A percentile compares a stretch with the other conserved stretches of the same genome.
These are phyloP conservation scores for Murraya paniculata DNA, from an alignment of 345 rosid genomes.

Conservation along the genomic window DNA sequence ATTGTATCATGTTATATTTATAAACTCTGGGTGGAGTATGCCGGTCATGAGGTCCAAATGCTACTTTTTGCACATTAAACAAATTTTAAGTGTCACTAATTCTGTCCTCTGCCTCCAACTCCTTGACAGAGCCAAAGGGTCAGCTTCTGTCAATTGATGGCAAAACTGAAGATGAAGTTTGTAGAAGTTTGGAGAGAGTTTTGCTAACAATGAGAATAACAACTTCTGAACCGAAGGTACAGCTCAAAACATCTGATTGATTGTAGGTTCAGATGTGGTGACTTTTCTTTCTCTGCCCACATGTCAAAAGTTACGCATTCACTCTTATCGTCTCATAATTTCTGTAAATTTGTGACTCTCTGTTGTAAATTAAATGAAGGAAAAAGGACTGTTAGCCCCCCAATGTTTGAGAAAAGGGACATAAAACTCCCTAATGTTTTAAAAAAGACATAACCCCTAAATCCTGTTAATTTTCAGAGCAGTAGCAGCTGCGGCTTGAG, in stretches of 20 bases:
- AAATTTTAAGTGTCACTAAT: background rate
- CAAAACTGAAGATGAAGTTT: conserved; percentile 84
- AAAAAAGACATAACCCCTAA: too few relatives aligned
- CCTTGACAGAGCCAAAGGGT: conserved; percentile 82
- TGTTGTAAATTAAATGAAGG: background rate
- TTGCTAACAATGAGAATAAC: conserved; percentile 94
- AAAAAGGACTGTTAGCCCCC: too few relatives aligned
- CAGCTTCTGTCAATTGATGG: conserved; percentile 95
- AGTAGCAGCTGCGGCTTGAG: too few relatives aligned
- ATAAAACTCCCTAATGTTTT: too few relatives aligned
- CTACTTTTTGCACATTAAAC: background rate
- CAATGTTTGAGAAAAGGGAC: too few relatives aligned
- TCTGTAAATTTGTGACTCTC: background rate
- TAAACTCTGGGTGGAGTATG: background rate
- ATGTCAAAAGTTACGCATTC: background rate
- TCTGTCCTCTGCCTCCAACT: background rate
- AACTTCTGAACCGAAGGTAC: conserved; percentile 90
- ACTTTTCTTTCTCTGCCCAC: background rate
- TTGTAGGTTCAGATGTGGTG: conserved; percentile 1
- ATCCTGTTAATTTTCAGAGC: too few relatives aligned
- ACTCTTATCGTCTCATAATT: background rate
- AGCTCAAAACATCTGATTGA: conserved; percentile 14
- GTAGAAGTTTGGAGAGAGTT: conserved; percentile 87
- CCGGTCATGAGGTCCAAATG: background rate
- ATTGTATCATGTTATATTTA: background rate